These are phyloP conservation scores for Cenococcum geophilum DNA, from an alignment of 495 filamentous ascomycete genomes.

Conservation along the genomic window DNA sequence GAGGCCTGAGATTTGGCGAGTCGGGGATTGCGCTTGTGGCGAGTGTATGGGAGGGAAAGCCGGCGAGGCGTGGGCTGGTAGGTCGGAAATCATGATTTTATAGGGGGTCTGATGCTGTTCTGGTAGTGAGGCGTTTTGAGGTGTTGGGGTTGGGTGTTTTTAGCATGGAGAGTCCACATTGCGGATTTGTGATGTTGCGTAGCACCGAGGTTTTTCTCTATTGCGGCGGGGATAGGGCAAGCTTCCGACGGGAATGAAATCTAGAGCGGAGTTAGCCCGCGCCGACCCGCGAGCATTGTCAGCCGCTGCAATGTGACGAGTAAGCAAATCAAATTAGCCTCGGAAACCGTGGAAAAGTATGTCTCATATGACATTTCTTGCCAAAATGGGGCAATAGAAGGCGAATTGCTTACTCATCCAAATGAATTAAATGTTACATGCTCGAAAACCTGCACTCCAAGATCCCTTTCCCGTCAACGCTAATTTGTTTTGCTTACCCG, in stretches of 20 bases:
- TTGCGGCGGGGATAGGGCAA: not conserved
- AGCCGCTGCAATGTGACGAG: not conserved
- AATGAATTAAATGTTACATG: too few relatives aligned
- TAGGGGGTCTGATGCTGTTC: not conserved
- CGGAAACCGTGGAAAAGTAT: not conserved
- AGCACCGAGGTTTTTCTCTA: not conserved
- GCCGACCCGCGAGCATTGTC: not conserved
- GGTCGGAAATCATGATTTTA: conserved; percentile 27
- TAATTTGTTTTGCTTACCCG: not conserved
- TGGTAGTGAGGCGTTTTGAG: not conserved
- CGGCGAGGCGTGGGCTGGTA: conserved; percentile 39
- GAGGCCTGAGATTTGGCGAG: conserved; percentile 25
- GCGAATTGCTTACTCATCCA: too few relatives aligned
- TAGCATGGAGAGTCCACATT: not conserved
- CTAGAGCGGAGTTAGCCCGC: not conserved
- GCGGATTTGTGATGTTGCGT: not conserved
- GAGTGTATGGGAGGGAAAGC: conserved; percentile 32
- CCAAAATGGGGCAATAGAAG: too few relatives aligned
- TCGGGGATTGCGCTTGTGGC: conserved; percentile 26
- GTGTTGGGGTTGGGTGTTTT: not conserved
- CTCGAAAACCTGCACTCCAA: too few relatives aligned
- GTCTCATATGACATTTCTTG: too few relatives aligned
- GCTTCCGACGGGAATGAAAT: not conserved
- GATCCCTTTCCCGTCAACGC: not conserved
- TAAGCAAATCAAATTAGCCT: not conserved